Percentiles rank a stretch among this genome's conserved stretches.
Evolutionary conservation across 2,329 filamentous ascomycete genomes (phyloP).

Genomic region (Pyrenophora teres): DNA sequence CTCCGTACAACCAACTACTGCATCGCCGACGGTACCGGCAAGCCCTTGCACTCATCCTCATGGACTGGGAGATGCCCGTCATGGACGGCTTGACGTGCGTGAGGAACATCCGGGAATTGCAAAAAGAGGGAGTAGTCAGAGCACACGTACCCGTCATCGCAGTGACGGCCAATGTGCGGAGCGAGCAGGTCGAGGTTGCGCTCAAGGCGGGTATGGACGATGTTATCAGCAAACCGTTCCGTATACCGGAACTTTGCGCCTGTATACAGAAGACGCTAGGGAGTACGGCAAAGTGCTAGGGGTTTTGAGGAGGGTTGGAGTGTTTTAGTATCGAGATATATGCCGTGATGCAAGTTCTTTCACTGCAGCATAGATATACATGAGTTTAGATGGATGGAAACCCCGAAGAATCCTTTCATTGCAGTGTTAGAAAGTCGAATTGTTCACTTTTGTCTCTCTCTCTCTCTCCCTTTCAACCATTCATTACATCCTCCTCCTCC

Average conservation of each 20-base stretch:
- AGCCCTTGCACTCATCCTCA: slow-evolving; percentile 32
- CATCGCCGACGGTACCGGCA: slow-evolving; percentile 11
- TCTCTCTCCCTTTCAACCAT: too few species aligned
- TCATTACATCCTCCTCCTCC: too few species aligned
- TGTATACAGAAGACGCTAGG: slow-evolving; percentile 27
- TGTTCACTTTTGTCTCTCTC: too few species aligned
- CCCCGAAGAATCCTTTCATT: too few species aligned
- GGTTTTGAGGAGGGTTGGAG: too few species aligned
- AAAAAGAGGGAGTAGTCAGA: slow-evolving; percentile 24
- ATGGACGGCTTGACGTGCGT: slow-evolving; percentile 41
- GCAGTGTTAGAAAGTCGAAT: too few species aligned
- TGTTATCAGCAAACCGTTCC: slow-evolving; percentile 78
- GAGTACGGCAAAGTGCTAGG: background rate
- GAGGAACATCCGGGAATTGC: slow-evolving; percentile 31
- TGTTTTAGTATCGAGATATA: too few species aligned
- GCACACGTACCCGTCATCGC: slow-evolving; percentile 39
- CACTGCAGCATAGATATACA: too few species aligned
- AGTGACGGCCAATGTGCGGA: slow-evolving; percentile 44
- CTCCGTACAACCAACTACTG: slow-evolving; percentile 35
- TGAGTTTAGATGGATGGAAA: too few species aligned
- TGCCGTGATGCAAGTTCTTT: too few species aligned
- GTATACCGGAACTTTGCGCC: slow-evolving; percentile 32
- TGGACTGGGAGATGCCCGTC: slow-evolving; percentile 44
- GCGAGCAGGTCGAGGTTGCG: slow-evolving; percentile 37
- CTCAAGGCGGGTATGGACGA: slow-evolving; percentile 43